These are phyloP conservation scores for Sphagnum contortum DNA, from an alignment of 225 moss, liverwort and hornwort genomes.

Conservation along the genomic window DNA sequence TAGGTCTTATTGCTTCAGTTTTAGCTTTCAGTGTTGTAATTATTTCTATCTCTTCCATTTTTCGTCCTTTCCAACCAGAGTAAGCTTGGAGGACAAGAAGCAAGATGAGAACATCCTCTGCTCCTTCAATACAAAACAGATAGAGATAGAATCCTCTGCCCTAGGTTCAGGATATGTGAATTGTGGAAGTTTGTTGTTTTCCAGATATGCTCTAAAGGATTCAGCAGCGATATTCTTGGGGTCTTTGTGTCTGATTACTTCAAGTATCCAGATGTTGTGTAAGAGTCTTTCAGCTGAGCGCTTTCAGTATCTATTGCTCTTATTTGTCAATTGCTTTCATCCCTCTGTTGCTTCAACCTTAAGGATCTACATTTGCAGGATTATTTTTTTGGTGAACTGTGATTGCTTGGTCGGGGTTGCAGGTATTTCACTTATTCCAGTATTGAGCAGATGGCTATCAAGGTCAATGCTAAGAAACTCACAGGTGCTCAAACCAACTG, in stretches of 20 bases:
- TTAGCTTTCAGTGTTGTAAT: neutral
- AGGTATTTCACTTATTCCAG: conserved; percentile 82
- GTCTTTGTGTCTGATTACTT: conserved; percentile 63
- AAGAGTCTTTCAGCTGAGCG: conserved; percentile 5
- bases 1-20: neutral
- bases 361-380: neutral
- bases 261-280: conserved; percentile 83
- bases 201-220: conserved; percentile 61
- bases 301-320: neutral
- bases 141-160: too few relatives aligned
- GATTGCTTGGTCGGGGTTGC: conserved; percentile 13
- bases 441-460: conserved; percentile 50
- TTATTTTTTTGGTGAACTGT: neutral
- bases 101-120: too few relatives aligned
- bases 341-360: neutral
- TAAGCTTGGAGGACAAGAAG: too few relatives aligned
- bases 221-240: conserved; percentile 66
- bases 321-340: neutral
- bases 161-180: neutral
- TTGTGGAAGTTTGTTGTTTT: conserved; percentile 11
- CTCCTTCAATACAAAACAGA: too few relatives aligned
- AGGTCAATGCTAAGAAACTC: conserved; percentile 25
- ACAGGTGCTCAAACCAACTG: conserved; percentile 26
- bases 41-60: neutral
- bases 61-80: too few relatives aligned